Evolutionary conservation across 2,329 filamentous ascomycete genomes (phyloP), one percentile per base, ranked within the genome.

Genomic region (Sclerotinia borealis): DNA sequence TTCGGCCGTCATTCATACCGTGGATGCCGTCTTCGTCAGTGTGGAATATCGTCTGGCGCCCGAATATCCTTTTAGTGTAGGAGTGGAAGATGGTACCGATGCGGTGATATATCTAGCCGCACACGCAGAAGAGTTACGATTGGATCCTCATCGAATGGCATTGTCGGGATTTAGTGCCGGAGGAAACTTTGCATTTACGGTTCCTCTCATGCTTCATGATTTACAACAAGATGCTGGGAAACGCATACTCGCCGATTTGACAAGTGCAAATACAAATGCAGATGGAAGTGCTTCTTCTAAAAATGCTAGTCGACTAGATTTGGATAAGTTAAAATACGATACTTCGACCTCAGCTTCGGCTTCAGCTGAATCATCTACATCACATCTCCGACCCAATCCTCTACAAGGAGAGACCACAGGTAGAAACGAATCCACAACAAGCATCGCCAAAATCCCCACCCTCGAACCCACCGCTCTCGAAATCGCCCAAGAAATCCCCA

Each of bases 1-100:
- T 7, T 78, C 80, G 4, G 76, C 79, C 41, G 80, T 86, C 4
- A 75, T 82, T 45, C 75, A 81, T 31, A 76, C 79, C 5, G 76
- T 83, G 15, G 79, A 83, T 59, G 84, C 77, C 34, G 77, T 89
- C 27, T 80, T 88, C 61, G 81, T 89, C 65, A 84, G 82, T 1
- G 84, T 88, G 68, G 85, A 88, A 69, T 90, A 90, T 72, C 81
- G 87, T n/a, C 79, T 89, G 2, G 85, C 86, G 0, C 87, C 87
- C 0, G 82, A 83, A 69, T 78, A 83, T 67, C 85, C 85, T 0
- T 89, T 87, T 70, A 87, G 86, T 0, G 83, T 82, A 0, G 82
- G 85, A 0, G 80, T 89, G 0, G 85, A 90, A 67, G 87, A 90
- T 71, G 83, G 84, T 49, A 83, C 84, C 34, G 86, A 88, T 65